Evolutionary conservation across 768 basidiomycete species (phyloP), one percentile per base, ranked within the genome.

Genomic region (Xerocomellus chrysenteron): DNA sequence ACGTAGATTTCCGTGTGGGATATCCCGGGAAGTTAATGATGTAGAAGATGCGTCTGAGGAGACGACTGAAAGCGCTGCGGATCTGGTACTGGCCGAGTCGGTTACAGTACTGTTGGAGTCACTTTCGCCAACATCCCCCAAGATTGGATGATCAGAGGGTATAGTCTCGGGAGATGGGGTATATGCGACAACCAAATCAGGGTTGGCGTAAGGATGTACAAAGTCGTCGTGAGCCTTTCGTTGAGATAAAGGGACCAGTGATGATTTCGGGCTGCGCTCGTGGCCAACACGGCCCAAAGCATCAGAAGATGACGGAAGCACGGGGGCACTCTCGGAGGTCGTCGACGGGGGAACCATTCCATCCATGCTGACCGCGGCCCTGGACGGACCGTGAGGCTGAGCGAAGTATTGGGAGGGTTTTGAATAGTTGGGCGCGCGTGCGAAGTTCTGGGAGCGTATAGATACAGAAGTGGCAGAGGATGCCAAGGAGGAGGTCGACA

Each of bases 131-230:
- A 82, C 66, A 48, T 67, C 65, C 42, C 73, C 65, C 54, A 71
- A 67, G 52, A 63, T 56, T 48, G 74, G 52, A 13, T 69, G 68
- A 33, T 65, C 59, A 40, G 72, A 65, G 37, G 72, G 67, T 54
- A 57, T 47, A n/a, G 61, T 62, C 46, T 67, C 59, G 28, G 66
- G 63, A 52, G 63, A 62, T 47, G 74, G 74, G 44, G 75, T 62
- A 52, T 76, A 67, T 47, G 74, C 69, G 37, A 73, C 47, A 33
- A 80, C 81, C 44, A 88, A 74, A 58, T 90, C 86, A 9, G 90
- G 89, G 63, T 92, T 90, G 50, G 90, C 90, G 67, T 90, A 92
- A 28, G 90, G 90, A 73, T 92, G 90, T 39, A 80, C 65, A 54
- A 75, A 78, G 17, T 74, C 71, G 19, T 67, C 62, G 8, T 54